Conservation (phyloP, 306 rosid species). For the Mimosa bimucronata region DNA sequence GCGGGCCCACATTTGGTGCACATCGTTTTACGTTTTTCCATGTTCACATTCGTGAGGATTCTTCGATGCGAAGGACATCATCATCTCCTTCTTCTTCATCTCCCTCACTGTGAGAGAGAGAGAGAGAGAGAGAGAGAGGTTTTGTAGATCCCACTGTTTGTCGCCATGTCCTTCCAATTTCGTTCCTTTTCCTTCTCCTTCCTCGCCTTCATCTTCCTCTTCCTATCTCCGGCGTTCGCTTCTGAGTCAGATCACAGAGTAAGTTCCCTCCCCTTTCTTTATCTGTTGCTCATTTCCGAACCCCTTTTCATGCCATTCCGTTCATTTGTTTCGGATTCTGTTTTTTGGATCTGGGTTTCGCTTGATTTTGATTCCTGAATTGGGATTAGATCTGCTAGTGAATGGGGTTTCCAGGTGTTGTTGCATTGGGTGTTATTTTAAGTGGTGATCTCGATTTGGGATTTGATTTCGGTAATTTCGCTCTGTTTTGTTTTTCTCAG, state of each 20-base stretch:
- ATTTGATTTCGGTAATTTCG: conserved; percentile 3
- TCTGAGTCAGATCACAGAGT: conserved; percentile 97
- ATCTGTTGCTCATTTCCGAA: not conserved
- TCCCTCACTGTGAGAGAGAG: not conserved
- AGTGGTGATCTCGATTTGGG: conserved; percentile 1
- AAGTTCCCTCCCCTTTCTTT: conserved; percentile 23
- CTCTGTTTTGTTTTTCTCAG: conserved; percentile 15
- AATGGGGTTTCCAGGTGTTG: not conserved
- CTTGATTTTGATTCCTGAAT: conserved; percentile 17
- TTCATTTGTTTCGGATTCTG: conserved; percentile 2
- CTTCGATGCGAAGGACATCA: conserved; percentile 36
- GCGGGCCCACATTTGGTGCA: not conserved
- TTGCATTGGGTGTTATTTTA: not conserved
- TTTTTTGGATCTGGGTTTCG: conserved; percentile 44
- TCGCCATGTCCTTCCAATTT: conserved; percentile 70
- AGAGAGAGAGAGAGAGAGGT: too few relatives aligned
- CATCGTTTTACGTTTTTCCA: conserved; percentile 9
- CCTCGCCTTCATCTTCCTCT: conserved; percentile 46
- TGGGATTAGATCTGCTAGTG: conserved; percentile 51
- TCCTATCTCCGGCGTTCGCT: conserved; percentile 55
- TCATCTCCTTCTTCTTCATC: conserved; percentile 14
- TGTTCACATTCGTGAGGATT: not conserved
- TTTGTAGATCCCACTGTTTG: conserved; percentile 54
- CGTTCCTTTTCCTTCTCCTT: conserved; percentile 41
- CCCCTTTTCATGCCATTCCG: not conserved